Evolutionary conservation across 768 basidiomycete genomes (phyloP).

Genomic region (Russula ochroleuca): DNA sequence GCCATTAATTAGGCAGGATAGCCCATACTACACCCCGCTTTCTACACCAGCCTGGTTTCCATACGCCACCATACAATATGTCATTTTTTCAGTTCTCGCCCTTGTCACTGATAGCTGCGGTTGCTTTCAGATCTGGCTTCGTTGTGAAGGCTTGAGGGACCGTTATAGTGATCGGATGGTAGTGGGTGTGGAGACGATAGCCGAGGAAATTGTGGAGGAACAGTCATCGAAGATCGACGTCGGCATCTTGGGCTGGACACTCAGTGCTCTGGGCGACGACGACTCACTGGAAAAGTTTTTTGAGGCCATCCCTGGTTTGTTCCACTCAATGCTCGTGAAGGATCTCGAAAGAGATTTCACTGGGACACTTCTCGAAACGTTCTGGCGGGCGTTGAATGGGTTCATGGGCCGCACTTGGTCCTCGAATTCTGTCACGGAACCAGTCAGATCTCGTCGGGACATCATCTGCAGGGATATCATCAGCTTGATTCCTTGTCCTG

Average conservation of each 20-base stretch:
- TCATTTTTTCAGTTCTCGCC: no score
- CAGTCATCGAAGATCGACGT: neutral
- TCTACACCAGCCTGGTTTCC: no score
- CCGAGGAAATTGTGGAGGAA: neutral
- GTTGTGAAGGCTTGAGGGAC: no score
- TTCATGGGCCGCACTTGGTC: slow-evolving; percentile 1
- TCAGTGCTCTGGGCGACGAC: neutral
- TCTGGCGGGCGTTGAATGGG: neutral
- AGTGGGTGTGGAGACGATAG: neutral
- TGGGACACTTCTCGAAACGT: neutral
- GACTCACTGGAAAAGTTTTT: neutral
- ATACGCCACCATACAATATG: no score
- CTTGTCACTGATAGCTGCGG: no score
- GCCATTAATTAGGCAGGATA: no score
- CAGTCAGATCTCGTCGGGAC: neutral
- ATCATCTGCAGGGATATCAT: neutral
- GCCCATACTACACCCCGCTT: no score
- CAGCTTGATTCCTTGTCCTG: neutral
- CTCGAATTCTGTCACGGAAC: neutral
- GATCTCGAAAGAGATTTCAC: neutral
- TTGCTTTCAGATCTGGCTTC: no score
- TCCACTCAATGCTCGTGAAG: neutral
- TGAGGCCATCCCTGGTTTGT: neutral
- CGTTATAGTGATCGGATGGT: neutral
- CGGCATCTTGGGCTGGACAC: neutral